Conservation (phyloP, 2,329 filamentous ascomycete genomes). For the Bipolaris bicolor region DNA sequence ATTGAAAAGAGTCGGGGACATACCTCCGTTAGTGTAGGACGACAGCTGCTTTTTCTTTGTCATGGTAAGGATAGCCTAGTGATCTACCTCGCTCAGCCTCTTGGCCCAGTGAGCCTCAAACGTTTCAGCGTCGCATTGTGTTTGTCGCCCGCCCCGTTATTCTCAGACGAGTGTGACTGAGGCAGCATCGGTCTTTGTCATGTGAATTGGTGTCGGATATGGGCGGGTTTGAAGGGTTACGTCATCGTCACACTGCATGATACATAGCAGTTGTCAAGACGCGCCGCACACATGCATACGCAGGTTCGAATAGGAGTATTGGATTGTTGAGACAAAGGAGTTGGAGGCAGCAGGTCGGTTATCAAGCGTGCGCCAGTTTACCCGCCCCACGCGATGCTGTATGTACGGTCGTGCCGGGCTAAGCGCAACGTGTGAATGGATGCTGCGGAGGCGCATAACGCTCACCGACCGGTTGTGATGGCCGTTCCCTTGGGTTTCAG, state of each 20-base stretch:
- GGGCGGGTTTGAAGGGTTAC: not conserved
- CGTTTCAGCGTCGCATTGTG: slow-evolving; percentile 2
- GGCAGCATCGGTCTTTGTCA: not conserved
- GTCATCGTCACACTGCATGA: not conserved
- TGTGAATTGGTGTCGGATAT: not conserved
- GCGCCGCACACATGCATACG: not conserved
- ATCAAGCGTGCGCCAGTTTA: not conserved
- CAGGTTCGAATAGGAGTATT: not conserved
- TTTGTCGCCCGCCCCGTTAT: not conserved
- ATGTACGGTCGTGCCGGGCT: not conserved
- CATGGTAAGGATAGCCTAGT: not conserved
- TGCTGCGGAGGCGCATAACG: not conserved
- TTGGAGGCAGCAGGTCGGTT: not conserved
- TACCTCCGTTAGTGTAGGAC: not conserved
- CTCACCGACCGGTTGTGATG: not conserved
- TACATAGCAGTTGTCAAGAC: not conserved
- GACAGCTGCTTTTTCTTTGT: not conserved
- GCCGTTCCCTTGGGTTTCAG: slow-evolving; percentile 5
- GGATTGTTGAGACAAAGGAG: not conserved
- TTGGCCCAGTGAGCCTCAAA: not conserved
- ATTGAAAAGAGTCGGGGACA: not conserved
- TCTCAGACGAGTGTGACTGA: not conserved
- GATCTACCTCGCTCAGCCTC: not conserved
- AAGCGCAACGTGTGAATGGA: not conserved
- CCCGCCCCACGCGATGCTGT: not conserved